Percentiles rank a stretch among this genome's conserved stretches.
Conservation (phyloP, 2,329 filamentous ascomycete genomes). For the Fusarium nodosum region DNA sequence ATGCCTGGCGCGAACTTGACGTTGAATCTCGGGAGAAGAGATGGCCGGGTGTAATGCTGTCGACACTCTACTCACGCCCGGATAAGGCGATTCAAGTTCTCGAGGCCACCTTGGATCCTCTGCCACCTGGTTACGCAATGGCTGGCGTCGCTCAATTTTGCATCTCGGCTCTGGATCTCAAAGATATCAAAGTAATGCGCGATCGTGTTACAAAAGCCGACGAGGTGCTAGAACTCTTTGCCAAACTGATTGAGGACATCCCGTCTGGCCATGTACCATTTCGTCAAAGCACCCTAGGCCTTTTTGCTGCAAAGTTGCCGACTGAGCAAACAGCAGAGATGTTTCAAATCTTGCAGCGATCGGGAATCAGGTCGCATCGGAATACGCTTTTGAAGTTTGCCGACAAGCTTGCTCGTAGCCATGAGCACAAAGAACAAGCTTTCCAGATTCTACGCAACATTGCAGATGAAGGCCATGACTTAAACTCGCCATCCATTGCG, state of each 20-base stretch:
- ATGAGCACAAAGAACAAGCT: slow-evolving; percentile 58
- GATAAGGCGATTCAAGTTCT: slow-evolving; percentile 53
- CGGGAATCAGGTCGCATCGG: slow-evolving; percentile 53
- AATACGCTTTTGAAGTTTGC: slow-evolving; percentile 65
- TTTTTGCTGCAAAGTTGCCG: slow-evolving; percentile 51
- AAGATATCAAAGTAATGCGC: slow-evolving; percentile 31
- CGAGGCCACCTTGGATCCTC: slow-evolving; percentile 55
- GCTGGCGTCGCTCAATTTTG: slow-evolving; percentile 55
- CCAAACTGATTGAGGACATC: slow-evolving; percentile 50
- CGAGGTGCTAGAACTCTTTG: slow-evolving; percentile 50
- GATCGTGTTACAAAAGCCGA: slow-evolving; percentile 49
- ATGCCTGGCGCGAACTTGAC: slow-evolving; percentile 53
- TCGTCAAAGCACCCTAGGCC: slow-evolving; percentile 56
- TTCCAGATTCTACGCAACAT: slow-evolving; percentile 58
- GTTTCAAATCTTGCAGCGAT: slow-evolving; percentile 53
- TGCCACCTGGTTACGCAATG: slow-evolving; percentile 56
- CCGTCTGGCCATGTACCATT: slow-evolving; percentile 54
- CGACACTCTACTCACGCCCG: slow-evolving; percentile 53
- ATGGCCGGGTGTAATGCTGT: slow-evolving; percentile 56
- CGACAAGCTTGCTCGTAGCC: slow-evolving; percentile 58
- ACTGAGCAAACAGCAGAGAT: slow-evolving; percentile 53
- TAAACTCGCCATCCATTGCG: slow-evolving; percentile 62
- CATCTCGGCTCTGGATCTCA: slow-evolving; percentile 42
- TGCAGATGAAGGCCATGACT: slow-evolving; percentile 58
- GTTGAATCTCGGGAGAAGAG: slow-evolving; percentile 41